Base-by-base conservation (phyloP, 768 basidiomycete genomes). In the Termitomyces sp. region DNA sequence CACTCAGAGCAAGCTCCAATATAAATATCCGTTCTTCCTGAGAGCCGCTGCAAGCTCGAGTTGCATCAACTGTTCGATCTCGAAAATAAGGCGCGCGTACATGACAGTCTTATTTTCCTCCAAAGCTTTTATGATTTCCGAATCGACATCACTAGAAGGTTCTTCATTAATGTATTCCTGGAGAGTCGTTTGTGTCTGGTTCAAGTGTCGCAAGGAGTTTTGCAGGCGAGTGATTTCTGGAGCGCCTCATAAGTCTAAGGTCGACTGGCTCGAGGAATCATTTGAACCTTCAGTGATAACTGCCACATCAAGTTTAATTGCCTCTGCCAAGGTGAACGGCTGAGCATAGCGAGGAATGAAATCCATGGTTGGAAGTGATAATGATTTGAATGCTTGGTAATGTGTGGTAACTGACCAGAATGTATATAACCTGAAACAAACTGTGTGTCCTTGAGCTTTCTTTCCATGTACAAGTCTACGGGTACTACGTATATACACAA, bases 21-120 rank as follows among this genome's bases (percentile, higher is more conserved):
- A 92, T 90, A 32, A 74, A 74, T 60, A 92, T 83, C 25, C 91
- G 80, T 68, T 94, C 92, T 67, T 88, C 83, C 73, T 93, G 92
- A 8, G 91, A 90, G 7, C 82, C 87, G 63, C 92, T 93, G 64
- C 36, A 60, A 46, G n/a, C 32, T 36, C 47, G 32, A 51, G 47
- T 53, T 57, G 37, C 36, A 49, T 62, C 5, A 66, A 48, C 5
- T 59, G 52, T 52, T 51, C 7, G 38, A 50, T 47, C 8, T 56
- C 51, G 53, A 50, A 54, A 15, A 29, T 53, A n/a, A 56, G 61
- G 61, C 25, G 60, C 49, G 49, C 81, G 59, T 67, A 87, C 92
- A 94, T 90, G 46, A 89, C 88, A 2, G 65, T 72, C 65, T 86
- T 78, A 68, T 94, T 94, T 73, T 94, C 92, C 59, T 84, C 77